Evolutionary conservation across 1,284 basidiomycete species (phyloP).

Genomic region (Ganoderma boninense): DNA sequence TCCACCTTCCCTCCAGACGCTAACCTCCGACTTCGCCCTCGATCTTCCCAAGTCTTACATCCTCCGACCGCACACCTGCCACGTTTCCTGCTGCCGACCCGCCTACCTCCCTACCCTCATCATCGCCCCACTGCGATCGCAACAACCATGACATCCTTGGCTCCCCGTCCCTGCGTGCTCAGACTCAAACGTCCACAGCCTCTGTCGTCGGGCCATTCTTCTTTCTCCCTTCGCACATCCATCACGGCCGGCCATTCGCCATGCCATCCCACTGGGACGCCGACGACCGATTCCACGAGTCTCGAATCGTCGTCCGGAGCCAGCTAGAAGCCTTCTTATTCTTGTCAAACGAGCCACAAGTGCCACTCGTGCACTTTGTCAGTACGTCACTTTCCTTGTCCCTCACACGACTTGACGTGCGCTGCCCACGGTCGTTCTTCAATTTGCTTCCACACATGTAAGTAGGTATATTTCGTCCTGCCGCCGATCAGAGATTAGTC

Average conservation of each 20-base stretch:
- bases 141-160: constrained; percentile 17
- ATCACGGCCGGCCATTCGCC: background rate
- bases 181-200: constrained; percentile 1
- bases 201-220: background rate
- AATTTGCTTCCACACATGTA: background rate
- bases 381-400: constrained; percentile 18
- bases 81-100: constrained; percentile 15
- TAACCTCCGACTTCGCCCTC: background rate
- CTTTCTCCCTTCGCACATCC: background rate
- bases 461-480: background rate
- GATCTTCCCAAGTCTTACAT: constrained; percentile 11
- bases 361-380: constrained; percentile 13
- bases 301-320: constrained; percentile 23
- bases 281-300: constrained; percentile 14
- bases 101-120: constrained; percentile 17
- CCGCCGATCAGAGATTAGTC: background rate
- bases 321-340: constrained; percentile 26
- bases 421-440: constrained; percentile 1
- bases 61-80: constrained; percentile 13
- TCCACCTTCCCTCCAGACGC: background rate
- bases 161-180: background rate
- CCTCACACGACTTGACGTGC: constrained; percentile 19
- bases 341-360: constrained; percentile 26
- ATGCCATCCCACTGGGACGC: constrained; percentile 10
- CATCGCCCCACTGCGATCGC: constrained; percentile 21